Evolutionary conservation across 257 asterid genomes (phyloP).

Genomic region (Solanum etuberosum): DNA sequence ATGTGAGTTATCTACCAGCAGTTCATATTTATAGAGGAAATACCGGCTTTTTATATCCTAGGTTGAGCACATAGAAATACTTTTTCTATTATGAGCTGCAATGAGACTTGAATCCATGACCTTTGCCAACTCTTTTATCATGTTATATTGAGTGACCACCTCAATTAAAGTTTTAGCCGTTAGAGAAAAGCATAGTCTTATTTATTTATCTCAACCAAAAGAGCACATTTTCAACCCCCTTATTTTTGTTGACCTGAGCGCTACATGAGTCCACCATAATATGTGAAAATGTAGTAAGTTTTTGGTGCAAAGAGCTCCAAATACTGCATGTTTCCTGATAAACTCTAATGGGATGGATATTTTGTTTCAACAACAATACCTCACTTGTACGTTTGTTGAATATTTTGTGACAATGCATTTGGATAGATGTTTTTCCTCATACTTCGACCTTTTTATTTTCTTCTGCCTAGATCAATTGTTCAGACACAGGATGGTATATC

Average conservation of each 20-base stretch:
- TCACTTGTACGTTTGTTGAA: neutral
- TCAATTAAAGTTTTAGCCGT: neutral
- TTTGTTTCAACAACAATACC: neutral
- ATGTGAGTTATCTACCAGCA: neutral
- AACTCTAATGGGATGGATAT: neutral
- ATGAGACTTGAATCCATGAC: neutral
- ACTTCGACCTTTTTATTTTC: neutral
- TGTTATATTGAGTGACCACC: neutral
- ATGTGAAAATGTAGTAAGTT: neutral
- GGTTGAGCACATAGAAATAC: neutral
- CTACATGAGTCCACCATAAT: neutral
- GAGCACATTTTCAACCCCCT: neutral
- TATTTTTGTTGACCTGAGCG: neutral
- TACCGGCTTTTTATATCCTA: neutral
- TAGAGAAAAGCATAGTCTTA: neutral
- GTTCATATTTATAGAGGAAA: neutral
- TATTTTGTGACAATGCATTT: neutral
- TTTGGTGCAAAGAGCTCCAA: neutral
- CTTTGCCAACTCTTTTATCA: neutral
- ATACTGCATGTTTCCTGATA: neutral
- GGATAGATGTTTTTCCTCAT: neutral
- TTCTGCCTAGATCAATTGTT: slow-evolving; percentile 10
- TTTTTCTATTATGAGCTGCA: neutral
- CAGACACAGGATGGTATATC: slow-evolving; percentile 3
- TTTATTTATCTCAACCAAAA: neutral